Base-by-base conservation (phyloP, 2,329 filamentous ascomycete species). In the Sporothrix curviconia region DNA sequence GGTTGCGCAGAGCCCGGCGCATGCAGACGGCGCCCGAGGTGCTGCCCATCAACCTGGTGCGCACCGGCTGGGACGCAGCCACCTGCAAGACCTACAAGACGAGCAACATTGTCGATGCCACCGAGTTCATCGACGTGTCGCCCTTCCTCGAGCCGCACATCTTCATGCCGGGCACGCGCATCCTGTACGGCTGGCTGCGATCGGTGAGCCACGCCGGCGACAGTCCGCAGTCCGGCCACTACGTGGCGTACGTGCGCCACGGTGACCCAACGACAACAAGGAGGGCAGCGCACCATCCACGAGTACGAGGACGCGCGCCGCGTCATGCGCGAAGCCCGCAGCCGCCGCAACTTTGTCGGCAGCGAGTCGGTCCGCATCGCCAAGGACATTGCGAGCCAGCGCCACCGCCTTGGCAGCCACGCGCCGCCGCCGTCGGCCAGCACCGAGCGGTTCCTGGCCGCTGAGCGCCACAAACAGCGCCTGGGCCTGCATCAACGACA, bases 101-200 rank as follows among this genome's bases (percentile, higher is more conserved):
- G 5, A 12, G 15, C 17, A 17, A 19, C n/a, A 8, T 24, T 3
- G 55, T 64, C 14, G 57, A 59, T 9, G 28, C 56, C 14, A 52
- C 56, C 22, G 57, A 59, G 54, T 56, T 43, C 22, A 42, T 64
- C n/a, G 62, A 64, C 34, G 54, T 64, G 11, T 52, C 59, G 30
- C 51, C 25, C 11, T 62, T 52, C 51, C 56, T 64, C 2, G 61
- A 62, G 55, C 61, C 47, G 12, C 55, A 60, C 36, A 50, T 56
- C 25, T 60, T 49, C 11, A 58, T 42, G 11, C 37, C 37, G 1
- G 47, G 50, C 24, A 56, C 56, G 37, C 47, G 42, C 4, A 43
- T 64, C 3, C 3, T 61, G 1, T 64, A 64, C 56, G 59, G 2
- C 58, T 64, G 24, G 28, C 37, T 4, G 39, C 62, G 7, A 58